Percentiles rank a stretch among this genome's conserved stretches.
phyloP scores from a whole-genome alignment of 2,329 filamentous ascomycete species.

The Hypoxylon sp. region DNA sequence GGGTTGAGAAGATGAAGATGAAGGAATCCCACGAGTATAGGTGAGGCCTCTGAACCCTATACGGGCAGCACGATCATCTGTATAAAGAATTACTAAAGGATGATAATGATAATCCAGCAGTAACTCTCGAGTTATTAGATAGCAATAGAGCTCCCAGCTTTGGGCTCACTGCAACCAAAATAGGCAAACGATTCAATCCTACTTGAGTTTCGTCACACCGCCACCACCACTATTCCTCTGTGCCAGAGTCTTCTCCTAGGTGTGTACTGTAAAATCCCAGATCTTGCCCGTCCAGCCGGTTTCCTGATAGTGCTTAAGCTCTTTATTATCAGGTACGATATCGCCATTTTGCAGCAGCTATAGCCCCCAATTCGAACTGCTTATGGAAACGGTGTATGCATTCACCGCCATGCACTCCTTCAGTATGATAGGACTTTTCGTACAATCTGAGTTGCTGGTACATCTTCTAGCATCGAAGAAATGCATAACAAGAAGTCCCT shows the following conservation, averaged over 20 bases:
- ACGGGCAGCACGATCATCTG: background rate
- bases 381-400: no score
- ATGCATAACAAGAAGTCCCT: no score
- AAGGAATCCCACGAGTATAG: background rate
- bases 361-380: no score
- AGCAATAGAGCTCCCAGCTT: background rate
- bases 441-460: no score
- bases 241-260: slow-evolving; percentile 17
- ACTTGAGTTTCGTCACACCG: background rate
- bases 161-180: background rate
- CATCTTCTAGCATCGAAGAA: no score
- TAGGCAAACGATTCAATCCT: background rate
- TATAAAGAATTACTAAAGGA: background rate
- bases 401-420: no score
- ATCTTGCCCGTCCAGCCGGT: no score
- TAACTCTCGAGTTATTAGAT: background rate
- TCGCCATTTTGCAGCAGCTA: no score
- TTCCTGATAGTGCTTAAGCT: no score
- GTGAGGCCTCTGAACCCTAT: background rate
- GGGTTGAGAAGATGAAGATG: background rate
- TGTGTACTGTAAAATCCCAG: background rate
- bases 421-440: no score
- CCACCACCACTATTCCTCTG: no score
- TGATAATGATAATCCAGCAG: background rate
- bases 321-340: no score